phyloP scores from a whole-genome alignment of 2,329 filamentous ascomycete genomes.

The Nemania sp. region DNA sequence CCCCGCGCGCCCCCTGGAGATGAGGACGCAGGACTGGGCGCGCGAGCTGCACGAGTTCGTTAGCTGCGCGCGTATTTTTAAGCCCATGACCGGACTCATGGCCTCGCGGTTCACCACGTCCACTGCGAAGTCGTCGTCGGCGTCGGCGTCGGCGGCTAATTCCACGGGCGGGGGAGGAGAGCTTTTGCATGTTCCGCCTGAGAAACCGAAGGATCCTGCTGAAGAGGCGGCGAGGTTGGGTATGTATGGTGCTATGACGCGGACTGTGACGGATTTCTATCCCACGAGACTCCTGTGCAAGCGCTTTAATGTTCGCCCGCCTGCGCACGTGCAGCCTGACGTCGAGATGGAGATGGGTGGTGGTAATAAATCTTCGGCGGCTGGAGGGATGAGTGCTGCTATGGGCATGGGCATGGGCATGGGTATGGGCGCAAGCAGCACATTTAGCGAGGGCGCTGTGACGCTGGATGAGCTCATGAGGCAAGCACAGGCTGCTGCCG shows the following conservation, averaged over 20 bases:
- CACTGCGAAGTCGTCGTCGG: conserved; percentile 51
- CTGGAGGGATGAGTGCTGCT: conserved; percentile 4
- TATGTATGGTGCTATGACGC: conserved; percentile 93
- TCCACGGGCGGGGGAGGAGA: conserved; percentile 41
- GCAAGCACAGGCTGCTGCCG: conserved; percentile 43
- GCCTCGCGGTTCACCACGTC: conserved; percentile 88
- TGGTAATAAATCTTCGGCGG: conserved; percentile 35
- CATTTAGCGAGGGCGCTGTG: conserved; percentile 42
- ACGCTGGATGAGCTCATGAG: conserved; percentile 51
- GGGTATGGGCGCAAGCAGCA: background rate
- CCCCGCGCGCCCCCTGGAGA: conserved; percentile 51
- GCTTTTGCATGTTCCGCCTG: conserved; percentile 59
- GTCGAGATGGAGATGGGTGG: conserved; percentile 51
- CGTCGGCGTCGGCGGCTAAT: too few relatives aligned
- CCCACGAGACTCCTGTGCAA: conserved; percentile 92
- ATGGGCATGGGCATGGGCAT: conserved; percentile 16
- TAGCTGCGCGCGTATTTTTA: conserved; percentile 78
- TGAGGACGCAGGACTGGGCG: conserved; percentile 78
- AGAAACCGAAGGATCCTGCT: conserved; percentile 78
- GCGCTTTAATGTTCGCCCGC: conserved; percentile 87
- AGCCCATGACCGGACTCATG: conserved; percentile 92
- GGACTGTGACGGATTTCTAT: conserved; percentile 77
- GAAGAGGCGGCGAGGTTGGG: conserved; percentile 88
- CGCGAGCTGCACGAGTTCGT: conserved; percentile 83
- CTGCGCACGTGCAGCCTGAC: conserved; percentile 73